A percentile compares a stretch with the other conserved stretches of the same genome.
Evolutionary conservation across 2,329 filamentous ascomycete species (phyloP).

Genomic region (Colletotrichum sp.): DNA sequence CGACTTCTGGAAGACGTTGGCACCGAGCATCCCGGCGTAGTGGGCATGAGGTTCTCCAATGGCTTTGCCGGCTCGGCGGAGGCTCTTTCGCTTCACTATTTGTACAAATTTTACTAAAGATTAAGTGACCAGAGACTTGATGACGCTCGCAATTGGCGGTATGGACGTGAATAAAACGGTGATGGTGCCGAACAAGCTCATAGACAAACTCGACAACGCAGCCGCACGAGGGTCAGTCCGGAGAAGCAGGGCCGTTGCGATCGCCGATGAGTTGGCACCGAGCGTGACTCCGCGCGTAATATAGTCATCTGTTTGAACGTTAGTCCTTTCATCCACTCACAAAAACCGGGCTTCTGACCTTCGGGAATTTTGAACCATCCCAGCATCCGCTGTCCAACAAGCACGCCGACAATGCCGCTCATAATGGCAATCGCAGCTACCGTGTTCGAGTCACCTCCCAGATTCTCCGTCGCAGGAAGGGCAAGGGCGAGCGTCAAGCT

Average conservation of each 20-base stretch:
- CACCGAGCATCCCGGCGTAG: slow-evolving; percentile 4
- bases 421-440: slow-evolving; percentile 63
- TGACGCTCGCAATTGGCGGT: slow-evolving; percentile 52
- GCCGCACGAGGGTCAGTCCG: slow-evolving; percentile 63
- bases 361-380: slow-evolving; percentile 57
- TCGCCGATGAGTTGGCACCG: slow-evolving; percentile 65
- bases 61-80: not conserved
- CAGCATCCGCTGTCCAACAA: slow-evolving; percentile 58
- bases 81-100: rapidly evolving
- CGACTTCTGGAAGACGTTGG: slow-evolving; percentile 42
- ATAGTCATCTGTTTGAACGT: slow-evolving; percentile 55
- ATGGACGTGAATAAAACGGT: slow-evolving; percentile 64
- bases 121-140: slow-evolving; percentile 48
- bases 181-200: slow-evolving; percentile 66
- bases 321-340: too few species aligned
- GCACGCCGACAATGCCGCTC: slow-evolving; percentile 63
- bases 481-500: slow-evolving; percentile 67
- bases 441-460: slow-evolving; percentile 61
- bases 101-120: rapidly evolving
- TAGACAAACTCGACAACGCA: slow-evolving; percentile 62
- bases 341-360: slow-evolving; percentile 34
- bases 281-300: slow-evolving; percentile 66
- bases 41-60: too few species aligned
- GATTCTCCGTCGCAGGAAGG: slow-evolving; percentile 58
- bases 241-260: slow-evolving; percentile 62